These are phyloP conservation scores for Cyclotella choctawhatcheeana DNA, from an alignment of 108 stramenopile genomes.

Conservation along the genomic window DNA sequence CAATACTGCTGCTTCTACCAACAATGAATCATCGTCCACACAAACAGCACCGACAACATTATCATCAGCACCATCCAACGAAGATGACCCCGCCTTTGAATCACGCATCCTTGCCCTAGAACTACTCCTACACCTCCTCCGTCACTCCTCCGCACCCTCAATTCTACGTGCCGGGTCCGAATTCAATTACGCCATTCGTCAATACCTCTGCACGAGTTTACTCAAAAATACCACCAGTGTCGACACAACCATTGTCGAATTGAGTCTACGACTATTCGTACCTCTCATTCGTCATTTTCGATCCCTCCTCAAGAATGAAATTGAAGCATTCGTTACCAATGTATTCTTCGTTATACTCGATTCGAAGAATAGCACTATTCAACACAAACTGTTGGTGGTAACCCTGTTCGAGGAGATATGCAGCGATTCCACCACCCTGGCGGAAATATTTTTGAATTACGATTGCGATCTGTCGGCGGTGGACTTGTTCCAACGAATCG, in stretches of 20 bases:
- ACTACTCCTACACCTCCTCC: conserved; percentile 89
- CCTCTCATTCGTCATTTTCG: conserved; percentile 91
- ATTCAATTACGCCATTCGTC: conserved; percentile 91
- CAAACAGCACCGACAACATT: not conserved
- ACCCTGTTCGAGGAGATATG: conserved; percentile 92
- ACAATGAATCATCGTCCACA: not conserved
- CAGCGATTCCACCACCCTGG: conserved; percentile 83
- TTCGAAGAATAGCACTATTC: conserved; percentile 88
- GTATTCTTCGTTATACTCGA: conserved; percentile 98
- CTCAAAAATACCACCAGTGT: conserved; percentile 94
- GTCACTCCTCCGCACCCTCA: conserved; percentile 67
- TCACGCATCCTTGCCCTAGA: conserved; percentile 94
- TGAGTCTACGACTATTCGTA: conserved; percentile 94
- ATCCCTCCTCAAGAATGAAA: conserved; percentile 88
- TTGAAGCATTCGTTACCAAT: conserved; percentile 98
- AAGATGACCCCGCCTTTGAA: conserved; percentile 77
- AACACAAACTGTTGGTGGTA: conserved; percentile 94
- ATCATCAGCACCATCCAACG: not conserved
- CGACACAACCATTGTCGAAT: conserved; percentile 85
- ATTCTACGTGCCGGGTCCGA: conserved; percentile 74
- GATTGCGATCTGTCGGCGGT: conserved; percentile 96
- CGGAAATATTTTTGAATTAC: conserved; percentile 98
- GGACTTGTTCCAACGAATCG: conserved; percentile 94
- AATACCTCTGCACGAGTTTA: conserved; percentile 92
- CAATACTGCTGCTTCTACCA: conserved; percentile 7